Conservation (phyloP, 2,329 filamentous ascomycete genomes). For the Byssochlamys sp. region DNA sequence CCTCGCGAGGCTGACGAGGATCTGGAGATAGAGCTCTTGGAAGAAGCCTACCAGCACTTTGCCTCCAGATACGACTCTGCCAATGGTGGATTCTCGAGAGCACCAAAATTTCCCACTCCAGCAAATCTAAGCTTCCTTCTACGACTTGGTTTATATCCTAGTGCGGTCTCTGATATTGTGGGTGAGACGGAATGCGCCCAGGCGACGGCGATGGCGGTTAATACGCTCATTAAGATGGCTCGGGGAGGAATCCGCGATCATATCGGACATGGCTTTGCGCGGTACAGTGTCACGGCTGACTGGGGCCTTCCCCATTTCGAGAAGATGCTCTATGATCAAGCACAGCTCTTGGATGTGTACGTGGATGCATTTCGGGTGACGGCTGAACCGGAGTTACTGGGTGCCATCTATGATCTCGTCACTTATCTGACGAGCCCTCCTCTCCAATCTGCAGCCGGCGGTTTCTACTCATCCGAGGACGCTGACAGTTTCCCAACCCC, state of each 20-base stretch:
- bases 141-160: conserved; percentile 60
- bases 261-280: conserved; percentile 66
- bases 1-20: conserved; percentile 51
- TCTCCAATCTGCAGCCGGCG: conserved; percentile 58
- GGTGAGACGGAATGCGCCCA: conserved; percentile 65
- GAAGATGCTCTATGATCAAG: conserved; percentile 91
- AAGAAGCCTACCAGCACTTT: conserved; percentile 79
- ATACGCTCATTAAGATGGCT: conserved; percentile 70
- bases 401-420: conserved; percentile 69
- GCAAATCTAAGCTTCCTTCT: conserved; percentile 76
- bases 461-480: conserved; percentile 80
- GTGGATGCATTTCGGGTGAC: conserved; percentile 72
- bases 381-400: conserved; percentile 61
- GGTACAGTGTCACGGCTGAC: conserved; percentile 81
- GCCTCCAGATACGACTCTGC: conserved; percentile 66
- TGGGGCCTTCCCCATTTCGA: conserved; percentile 96
- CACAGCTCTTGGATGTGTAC: conserved; percentile 72
- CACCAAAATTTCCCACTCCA: conserved; percentile 84
- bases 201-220: conserved; percentile 68
- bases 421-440: conserved; percentile 71
- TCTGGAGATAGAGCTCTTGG: conserved; percentile 79
- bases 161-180: conserved; percentile 73
- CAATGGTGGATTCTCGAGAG: conserved; percentile 67
- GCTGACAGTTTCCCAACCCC: conserved; percentile 70
- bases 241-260: conserved; percentile 64